Conservation (phyloP, 805 yeast species). For the Hanseniaspora pseudoguilliermondii region DNA sequence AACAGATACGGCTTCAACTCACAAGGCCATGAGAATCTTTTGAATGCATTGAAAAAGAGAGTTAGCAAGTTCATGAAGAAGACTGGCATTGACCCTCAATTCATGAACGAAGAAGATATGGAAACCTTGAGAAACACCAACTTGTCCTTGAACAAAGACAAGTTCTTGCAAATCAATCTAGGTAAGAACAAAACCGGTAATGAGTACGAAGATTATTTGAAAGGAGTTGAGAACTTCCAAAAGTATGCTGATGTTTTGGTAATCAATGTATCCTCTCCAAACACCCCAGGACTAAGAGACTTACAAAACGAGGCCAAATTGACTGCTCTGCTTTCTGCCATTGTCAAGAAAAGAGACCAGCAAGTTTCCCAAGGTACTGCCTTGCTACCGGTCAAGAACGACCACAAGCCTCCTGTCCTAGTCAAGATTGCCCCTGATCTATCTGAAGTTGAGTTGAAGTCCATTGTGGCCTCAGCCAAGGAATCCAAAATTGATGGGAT, state of each 20-base stretch:
- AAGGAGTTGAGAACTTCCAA: conserved; percentile 74
- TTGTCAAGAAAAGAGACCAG: conserved; percentile 58
- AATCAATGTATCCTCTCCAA: conserved; percentile 86
- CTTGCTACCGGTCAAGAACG: conserved; percentile 16
- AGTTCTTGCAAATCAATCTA: conserved; percentile 66
- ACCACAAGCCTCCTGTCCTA: conserved; percentile 56
- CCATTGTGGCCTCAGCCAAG: conserved; percentile 72
- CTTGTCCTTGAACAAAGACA: conserved; percentile 47
- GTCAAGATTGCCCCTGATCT: conserved; percentile 94
- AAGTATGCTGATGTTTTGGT: conserved; percentile 79
- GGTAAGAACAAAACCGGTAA: conserved; percentile 92
- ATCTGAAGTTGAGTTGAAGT: conserved; percentile 61
- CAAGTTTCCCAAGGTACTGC: conserved; percentile 30
- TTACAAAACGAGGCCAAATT: conserved; percentile 69
- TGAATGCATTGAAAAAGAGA: conserved; percentile 54
- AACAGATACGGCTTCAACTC: conserved; percentile 94
- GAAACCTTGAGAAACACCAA: conserved; percentile 17
- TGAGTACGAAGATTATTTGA: conserved; percentile 71
- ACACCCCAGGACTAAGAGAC: conserved; percentile 87
- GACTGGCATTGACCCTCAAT: conserved; percentile 18
- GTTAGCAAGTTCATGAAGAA: conserved; percentile 31
- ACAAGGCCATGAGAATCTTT: conserved; percentile 66
- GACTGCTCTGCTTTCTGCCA: conserved; percentile 50
- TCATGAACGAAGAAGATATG: conserved; percentile 17
- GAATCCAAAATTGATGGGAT: conserved; percentile 77